A percentile compares a stretch with the other conserved stretches of the same genome.
phyloP scores from a whole-genome alignment of 2,329 filamentous ascomycete species.

The Fusarium veterinarium region DNA sequence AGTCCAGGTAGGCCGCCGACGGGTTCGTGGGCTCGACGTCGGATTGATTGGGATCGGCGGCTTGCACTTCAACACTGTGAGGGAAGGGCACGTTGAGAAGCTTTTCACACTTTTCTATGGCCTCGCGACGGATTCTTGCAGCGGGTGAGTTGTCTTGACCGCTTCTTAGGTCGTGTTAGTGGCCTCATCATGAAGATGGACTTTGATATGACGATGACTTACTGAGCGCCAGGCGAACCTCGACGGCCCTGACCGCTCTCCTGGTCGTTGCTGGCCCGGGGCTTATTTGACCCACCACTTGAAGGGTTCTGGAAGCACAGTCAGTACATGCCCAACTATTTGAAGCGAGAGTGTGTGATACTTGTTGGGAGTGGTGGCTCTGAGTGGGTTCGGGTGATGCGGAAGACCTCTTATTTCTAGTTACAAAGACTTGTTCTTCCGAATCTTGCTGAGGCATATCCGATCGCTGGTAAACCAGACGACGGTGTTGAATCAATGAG shows the following conservation, averaged over 20 bases:
- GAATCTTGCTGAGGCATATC: constrained; percentile 43
- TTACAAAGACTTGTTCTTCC: constrained; percentile 39
- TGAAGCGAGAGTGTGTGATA: not conserved
- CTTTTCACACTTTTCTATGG: constrained; percentile 17
- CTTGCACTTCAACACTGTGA: constrained; percentile 24
- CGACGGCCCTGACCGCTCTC: constrained; percentile 39
- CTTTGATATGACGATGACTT: not conserved
- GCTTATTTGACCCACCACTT: constrained; percentile 12
- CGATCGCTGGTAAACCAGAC: constrained; percentile 41
- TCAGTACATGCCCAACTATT: not conserved
- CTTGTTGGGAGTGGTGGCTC: constrained; percentile 11
- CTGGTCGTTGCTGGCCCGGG: constrained; percentile 33
- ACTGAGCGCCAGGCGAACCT: constrained; percentile 41
- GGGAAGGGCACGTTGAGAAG: constrained; percentile 38
- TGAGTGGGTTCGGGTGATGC: constrained; percentile 23
- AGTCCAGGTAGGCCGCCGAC: constrained; percentile 39
- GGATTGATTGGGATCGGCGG: constrained; percentile 37
- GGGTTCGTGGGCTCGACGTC: constrained; percentile 45
- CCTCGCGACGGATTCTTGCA: constrained; percentile 20
- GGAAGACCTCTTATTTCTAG: constrained; percentile 34
- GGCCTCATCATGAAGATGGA: not conserved
- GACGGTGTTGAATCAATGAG: constrained; percentile 29
- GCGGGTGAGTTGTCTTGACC: constrained; percentile 26
- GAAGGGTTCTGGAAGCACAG: constrained; percentile 5
- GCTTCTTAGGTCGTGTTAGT: constrained; percentile 14